Base-by-base conservation (phyloP, 352 stramenopile species). In the Phytophthora hybrid region DNA sequence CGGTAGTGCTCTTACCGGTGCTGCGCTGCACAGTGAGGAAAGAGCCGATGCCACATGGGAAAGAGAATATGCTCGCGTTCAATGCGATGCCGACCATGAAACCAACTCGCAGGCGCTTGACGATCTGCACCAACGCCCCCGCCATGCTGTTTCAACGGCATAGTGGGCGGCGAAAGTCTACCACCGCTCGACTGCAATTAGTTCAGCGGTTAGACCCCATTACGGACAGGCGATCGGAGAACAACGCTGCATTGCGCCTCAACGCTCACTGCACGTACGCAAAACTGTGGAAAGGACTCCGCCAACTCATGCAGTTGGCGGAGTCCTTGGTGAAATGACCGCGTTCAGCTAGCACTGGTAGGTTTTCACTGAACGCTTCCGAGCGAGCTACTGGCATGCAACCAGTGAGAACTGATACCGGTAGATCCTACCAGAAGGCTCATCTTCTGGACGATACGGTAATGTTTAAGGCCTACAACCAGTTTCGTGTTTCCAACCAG, bases 271-370 rank as follows among this genome's bases (percentile, higher is more conserved):
- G 16, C 2, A 51, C n/a, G 46, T 51, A 59, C 44, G 29, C 59
- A 46, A 58, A 63, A 63, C 57, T 16, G 51, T 55, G 41, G 62
- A 61, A 62, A 69, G 63, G 63, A 63, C 58, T 55, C 16, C 39
- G 58, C 58, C 34, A 54, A 21, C 16, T 63, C 39, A 39, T 53
- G 19, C 39, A 39, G n/a, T n/a, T n/a, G n/a, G n/a, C n/a, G n/a
- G n/a, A n/a, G n/a, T n/a, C n/a, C 13, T 5, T 39, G 14, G 8
- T 63, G 57, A 63, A 44, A 34, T 63, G 58, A 29, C 39, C 29
- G 21, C 10, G 29, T 56, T 69, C 39, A 63, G 41, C 29, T 69
- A 56, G 62, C 53, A 62, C 23, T 23, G 18, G 29, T 18, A 21
- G 26, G 19, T 18, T 26, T 62, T 37, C 23, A 69, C 34, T 69